phyloP scores from a whole-genome alignment of 1,284 basidiomycete species.

The Porogramme epimiltina region DNA sequence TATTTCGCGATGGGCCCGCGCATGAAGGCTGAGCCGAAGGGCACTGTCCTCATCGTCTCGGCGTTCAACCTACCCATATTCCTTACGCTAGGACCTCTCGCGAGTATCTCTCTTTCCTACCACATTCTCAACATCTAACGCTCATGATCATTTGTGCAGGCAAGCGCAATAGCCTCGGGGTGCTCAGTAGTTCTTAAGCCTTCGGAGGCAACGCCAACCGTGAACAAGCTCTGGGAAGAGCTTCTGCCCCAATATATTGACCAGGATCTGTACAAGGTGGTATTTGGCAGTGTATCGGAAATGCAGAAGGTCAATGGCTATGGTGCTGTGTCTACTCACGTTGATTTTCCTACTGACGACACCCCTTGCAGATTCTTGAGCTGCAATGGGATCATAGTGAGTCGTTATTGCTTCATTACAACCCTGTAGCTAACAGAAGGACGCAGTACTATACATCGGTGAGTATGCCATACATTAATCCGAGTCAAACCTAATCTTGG shows the following conservation, averaged over 20 bases:
- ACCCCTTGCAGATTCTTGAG: conserved; percentile 65
- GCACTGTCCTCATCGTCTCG: conserved; percentile 66
- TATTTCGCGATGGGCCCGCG: conserved; percentile 60
- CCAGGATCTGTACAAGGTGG: conserved; percentile 65
- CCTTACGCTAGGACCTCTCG: conserved; percentile 53
- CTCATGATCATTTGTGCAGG: conserved; percentile 36
- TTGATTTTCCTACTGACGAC: not conserved
- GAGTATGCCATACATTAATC: conserved; percentile 8
- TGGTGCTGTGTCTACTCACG: not conserved
- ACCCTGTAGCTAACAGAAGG: not conserved
- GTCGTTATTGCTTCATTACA: conserved; percentile 27
- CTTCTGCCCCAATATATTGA: conserved; percentile 85
- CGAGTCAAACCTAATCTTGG: not conserved
- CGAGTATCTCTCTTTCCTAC: conserved; percentile 38
- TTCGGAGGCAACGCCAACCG: conserved; percentile 73
- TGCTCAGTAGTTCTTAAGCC: conserved; percentile 78
- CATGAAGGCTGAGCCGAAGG: conserved; percentile 78
- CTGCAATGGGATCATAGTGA: conserved; percentile 86
- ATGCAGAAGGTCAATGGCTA: conserved; percentile 62
- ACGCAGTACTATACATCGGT: conserved; percentile 61
- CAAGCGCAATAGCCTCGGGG: conserved; percentile 81
- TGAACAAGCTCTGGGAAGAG: conserved; percentile 68
- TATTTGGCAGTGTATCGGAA: conserved; percentile 78
- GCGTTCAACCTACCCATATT: conserved; percentile 65
- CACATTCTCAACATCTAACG: not conserved